phyloP scores from a whole-genome alignment of 495 filamentous ascomycete genomes.

The Aspergillus haitiensis region DNA sequence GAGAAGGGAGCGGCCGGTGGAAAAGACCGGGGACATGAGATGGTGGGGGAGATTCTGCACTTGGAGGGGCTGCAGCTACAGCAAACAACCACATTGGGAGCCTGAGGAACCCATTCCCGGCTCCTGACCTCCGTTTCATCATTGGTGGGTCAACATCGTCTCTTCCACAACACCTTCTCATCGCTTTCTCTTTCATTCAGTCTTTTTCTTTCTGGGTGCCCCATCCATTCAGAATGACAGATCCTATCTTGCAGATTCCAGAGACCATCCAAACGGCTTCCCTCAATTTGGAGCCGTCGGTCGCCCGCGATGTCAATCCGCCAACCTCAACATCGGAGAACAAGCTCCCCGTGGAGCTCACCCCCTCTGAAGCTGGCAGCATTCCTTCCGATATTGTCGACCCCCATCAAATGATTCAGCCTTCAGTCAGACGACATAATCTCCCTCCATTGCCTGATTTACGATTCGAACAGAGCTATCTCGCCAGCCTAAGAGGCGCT shows the following conservation, averaged over 20 bases:
- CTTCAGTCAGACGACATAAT: constrained; percentile 50
- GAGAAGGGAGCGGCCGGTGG: background rate
- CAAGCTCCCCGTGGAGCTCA: constrained; percentile 45
- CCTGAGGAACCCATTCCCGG: constrained; percentile 7
- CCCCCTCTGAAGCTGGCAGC: constrained; percentile 48
- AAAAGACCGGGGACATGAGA: constrained; percentile 23
- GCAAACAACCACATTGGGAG: constrained; percentile 8
- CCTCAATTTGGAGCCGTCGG: constrained; percentile 66
- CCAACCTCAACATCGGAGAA: constrained; percentile 66
- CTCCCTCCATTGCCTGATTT: constrained; percentile 90
- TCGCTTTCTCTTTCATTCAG: background rate
- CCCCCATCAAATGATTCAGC: constrained; percentile 55
- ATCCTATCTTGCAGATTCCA: constrained; percentile 60
- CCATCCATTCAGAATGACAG: constrained; percentile 34
- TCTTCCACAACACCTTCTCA: background rate
- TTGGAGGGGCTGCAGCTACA: constrained; percentile 22
- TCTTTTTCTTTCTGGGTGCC: background rate
- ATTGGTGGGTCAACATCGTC: constrained; percentile 10
- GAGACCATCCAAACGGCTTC: constrained; percentile 78
- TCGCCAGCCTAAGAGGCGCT: constrained; percentile 76
- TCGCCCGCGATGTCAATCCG: constrained; percentile 76
- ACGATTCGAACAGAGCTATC: constrained; percentile 95
- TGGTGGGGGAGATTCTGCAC: constrained; percentile 3
- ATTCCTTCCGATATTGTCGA: constrained; percentile 48
- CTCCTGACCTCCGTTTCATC: background rate